Evolutionary conservation across 257 asterid genomes (phyloP).

Genomic region (Euphrasia confusa): DNA sequence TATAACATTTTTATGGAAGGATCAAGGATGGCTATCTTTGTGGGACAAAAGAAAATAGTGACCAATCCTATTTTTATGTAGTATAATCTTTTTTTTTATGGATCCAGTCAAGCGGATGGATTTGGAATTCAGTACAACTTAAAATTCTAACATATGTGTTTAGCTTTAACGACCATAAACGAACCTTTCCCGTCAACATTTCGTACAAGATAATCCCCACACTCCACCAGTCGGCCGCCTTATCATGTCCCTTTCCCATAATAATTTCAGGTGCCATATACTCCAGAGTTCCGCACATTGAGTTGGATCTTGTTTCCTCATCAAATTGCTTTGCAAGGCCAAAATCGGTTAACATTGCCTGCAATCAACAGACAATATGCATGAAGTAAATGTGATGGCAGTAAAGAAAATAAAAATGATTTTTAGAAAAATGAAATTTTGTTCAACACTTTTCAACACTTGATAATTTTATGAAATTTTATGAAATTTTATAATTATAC

Average conservation of each 20-base stretch:
- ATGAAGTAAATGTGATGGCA: slow-evolving; percentile 2
- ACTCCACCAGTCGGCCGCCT: slow-evolving; percentile 95
- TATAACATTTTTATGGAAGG: no score
- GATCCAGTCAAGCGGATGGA: background rate
- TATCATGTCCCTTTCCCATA: slow-evolving; percentile 69
- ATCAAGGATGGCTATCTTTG: no score
- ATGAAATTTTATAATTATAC: background rate
- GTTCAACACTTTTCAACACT: background rate
- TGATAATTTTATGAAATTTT: background rate
- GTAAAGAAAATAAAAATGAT: background rate
- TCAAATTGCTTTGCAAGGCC: slow-evolving; percentile 76
- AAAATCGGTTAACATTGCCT: slow-evolving; percentile 75
- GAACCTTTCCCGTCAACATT: slow-evolving; percentile 78
- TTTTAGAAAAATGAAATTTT: no score
- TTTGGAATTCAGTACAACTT: background rate
- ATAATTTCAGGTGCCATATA: slow-evolving; percentile 88
- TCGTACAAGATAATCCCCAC: slow-evolving; percentile 70
- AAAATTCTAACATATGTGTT: background rate
- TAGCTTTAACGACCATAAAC: background rate
- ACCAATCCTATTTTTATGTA: background rate
- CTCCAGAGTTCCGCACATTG: slow-evolving; percentile 78
- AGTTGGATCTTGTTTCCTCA: slow-evolving; percentile 58
- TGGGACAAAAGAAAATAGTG: background rate
- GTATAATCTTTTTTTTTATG: background rate
- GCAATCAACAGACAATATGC: slow-evolving; percentile 12